These are phyloP conservation scores for Cryomyces minteri DNA, from an alignment of 495 filamentous ascomycete species.

Conservation along the genomic window DNA sequence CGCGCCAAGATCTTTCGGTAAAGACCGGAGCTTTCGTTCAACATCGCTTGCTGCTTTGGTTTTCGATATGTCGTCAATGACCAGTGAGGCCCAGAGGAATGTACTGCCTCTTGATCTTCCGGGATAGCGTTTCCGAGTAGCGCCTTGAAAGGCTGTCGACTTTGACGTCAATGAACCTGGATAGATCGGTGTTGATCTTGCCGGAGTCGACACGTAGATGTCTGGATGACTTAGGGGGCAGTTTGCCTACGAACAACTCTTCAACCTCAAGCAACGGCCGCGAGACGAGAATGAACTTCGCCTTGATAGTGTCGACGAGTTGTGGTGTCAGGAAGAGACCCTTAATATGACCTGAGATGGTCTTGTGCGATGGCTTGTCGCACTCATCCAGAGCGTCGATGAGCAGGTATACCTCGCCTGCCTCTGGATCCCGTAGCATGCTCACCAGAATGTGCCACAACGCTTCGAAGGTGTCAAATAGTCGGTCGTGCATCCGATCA, in stretches of 20 bases:
- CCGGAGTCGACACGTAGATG: no score
- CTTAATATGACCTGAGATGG: no score
- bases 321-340: constrained; percentile 18
- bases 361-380: constrained; percentile 23
- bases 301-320: constrained; percentile 7
- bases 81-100: constrained; percentile 29
- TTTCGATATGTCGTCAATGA: constrained; percentile 21
- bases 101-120: constrained; percentile 22
- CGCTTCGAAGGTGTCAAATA: constrained; percentile 13
- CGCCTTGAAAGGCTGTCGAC: constrained; percentile 18
- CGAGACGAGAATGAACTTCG: constrained; percentile 23
- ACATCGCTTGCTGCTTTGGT: constrained; percentile 10
- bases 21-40: constrained; percentile 7
- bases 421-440: constrained; percentile 14
- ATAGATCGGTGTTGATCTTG: constrained; percentile 17
- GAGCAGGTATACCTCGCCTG: constrained; percentile 19
- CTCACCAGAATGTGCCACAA: constrained; percentile 22
- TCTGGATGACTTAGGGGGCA: constrained; percentile 11
- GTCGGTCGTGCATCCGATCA: constrained; percentile 16
- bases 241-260: constrained; percentile 8
- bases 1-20: constrained; percentile 17
- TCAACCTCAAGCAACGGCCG: constrained; percentile 8
- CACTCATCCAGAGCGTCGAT: constrained; percentile 31
- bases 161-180: constrained; percentile 20
- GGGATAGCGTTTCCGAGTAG: constrained; percentile 16